phyloP scores from a whole-genome alignment of 371 early-diverging fungal species.

The Capillidium rhysosporum region DNA sequence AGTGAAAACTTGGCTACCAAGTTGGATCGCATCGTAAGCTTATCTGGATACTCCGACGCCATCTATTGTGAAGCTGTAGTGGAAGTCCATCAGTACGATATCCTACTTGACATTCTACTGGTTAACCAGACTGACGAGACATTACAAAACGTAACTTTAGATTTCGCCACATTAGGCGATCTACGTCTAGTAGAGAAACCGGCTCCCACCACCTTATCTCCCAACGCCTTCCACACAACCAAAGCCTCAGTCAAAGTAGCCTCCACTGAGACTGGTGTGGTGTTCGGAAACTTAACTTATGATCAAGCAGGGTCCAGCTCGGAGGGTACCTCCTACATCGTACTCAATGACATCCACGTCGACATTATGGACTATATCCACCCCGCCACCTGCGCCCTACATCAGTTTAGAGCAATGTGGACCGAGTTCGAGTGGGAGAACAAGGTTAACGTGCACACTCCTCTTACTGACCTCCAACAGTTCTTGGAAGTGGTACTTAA shows the following conservation, averaged over 20 bases:
- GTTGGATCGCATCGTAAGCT: slow-evolving; percentile 77
- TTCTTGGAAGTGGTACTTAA: slow-evolving; percentile 82
- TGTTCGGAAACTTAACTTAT: slow-evolving; percentile 94
- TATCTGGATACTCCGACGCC: slow-evolving; percentile 95
- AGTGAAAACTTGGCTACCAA: slow-evolving; percentile 65
- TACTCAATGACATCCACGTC: slow-evolving; percentile 89
- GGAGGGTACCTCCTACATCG: slow-evolving; percentile 55
- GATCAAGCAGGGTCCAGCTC: slow-evolving; percentile 66
- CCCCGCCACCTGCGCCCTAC: slow-evolving; percentile 74
- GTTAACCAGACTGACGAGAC: slow-evolving; percentile 96
- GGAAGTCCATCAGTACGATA: slow-evolving; percentile 90
- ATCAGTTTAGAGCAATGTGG: slow-evolving; percentile 94
- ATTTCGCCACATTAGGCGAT: slow-evolving; percentile 94
- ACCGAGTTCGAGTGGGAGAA: slow-evolving; percentile 99
- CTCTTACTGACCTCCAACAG: slow-evolving; percentile 42
- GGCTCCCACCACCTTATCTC: slow-evolving; percentile 70
- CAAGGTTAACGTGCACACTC: slow-evolving; percentile 74
- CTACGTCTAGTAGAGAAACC: slow-evolving; percentile 92
- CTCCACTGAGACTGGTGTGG: slow-evolving; percentile 91
- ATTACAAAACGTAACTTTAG: slow-evolving; percentile 88
- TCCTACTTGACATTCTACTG: slow-evolving; percentile 88
- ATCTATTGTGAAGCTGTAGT: slow-evolving; percentile 98
- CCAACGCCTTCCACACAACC: slow-evolving; percentile 80
- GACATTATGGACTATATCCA: slow-evolving; percentile 98
- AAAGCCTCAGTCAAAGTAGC: slow-evolving; percentile 94